Evolutionary conservation across 2,329 filamentous ascomycete genomes (phyloP).

Genomic region (Cladophialophora immunda): DNA sequence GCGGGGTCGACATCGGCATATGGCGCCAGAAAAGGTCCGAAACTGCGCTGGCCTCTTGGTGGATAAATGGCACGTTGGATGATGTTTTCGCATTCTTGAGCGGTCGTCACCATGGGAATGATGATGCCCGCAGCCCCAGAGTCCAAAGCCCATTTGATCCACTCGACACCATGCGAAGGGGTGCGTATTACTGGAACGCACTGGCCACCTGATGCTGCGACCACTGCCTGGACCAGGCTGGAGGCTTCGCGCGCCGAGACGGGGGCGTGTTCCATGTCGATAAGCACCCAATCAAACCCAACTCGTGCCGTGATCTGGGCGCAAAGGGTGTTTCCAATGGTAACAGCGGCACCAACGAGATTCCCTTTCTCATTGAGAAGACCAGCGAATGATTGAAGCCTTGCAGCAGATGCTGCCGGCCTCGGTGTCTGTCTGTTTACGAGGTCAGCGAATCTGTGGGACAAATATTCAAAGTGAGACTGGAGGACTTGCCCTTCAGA

Average conservation of each 20-base stretch:
- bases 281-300: slow-evolving; percentile 62
- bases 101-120: slow-evolving; percentile 61
- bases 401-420: not conserved
- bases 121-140: slow-evolving; percentile 67
- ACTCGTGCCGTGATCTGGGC: slow-evolving; percentile 50
- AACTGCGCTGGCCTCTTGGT: slow-evolving; percentile 61
- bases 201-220: slow-evolving; percentile 47
- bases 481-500: not conserved
- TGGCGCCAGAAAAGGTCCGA: slow-evolving; percentile 48
- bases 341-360: not conserved
- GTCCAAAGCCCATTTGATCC: slow-evolving; percentile 69
- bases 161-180: slow-evolving; percentile 66
- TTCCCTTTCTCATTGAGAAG: slow-evolving; percentile 2
- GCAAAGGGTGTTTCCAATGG: not conserved
- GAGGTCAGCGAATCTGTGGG: not conserved
- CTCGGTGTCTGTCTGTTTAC: not conserved
- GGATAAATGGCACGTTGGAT: slow-evolving; percentile 65
- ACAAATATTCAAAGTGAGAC: not conserved
- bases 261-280: slow-evolving; percentile 65
- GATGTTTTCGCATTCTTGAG: slow-evolving; percentile 60
- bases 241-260: slow-evolving; percentile 53
- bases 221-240: slow-evolving; percentile 52
- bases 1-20: slow-evolving; percentile 6
- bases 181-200: slow-evolving; percentile 55
- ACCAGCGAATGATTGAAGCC: not conserved